Conservation (phyloP, 2,329 filamentous ascomycete species). For the Colletotrichum salicis region DNA sequence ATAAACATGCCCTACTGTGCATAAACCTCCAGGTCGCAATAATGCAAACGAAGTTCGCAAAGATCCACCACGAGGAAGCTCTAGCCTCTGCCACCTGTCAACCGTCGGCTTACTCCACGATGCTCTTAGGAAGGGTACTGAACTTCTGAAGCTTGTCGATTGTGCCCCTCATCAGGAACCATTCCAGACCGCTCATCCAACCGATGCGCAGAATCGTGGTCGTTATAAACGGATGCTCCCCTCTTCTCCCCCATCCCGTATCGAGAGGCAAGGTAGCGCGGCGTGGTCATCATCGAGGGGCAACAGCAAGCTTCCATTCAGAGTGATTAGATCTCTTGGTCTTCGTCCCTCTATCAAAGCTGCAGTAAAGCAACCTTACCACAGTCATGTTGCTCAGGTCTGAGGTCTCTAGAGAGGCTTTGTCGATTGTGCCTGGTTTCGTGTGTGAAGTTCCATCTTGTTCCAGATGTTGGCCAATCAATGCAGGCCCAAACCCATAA, state of each 20-base stretch:
- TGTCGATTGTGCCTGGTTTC: slow-evolving; percentile 32
- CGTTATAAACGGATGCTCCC: slow-evolving; percentile 11
- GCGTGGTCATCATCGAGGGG: not conserved
- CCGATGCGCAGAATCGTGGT: not conserved
- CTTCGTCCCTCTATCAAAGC: no score
- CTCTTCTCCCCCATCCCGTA: not conserved
- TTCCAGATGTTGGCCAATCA: slow-evolving; percentile 35
- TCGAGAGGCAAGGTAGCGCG: slow-evolving; percentile 1
- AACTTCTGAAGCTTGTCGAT: not conserved
- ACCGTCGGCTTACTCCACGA: not conserved
- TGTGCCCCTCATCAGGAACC: not conserved
- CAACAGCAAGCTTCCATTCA: not conserved
- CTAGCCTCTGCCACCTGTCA: not conserved
- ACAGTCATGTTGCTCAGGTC: no score
- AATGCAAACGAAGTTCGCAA: not conserved
- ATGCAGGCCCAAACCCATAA: slow-evolving; percentile 15
- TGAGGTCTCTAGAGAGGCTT: not conserved
- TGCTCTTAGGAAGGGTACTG: not conserved
- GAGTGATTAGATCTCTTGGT: no score
- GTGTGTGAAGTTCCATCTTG: slow-evolving; percentile 35
- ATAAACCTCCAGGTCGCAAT: not conserved
- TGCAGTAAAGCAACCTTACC: no score
- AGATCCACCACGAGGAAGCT: not conserved
- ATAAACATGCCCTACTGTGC: not conserved
- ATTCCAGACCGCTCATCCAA: slow-evolving; percentile 30